phyloP scores from a whole-genome alignment of 2,329 filamentous ascomycete genomes.

The Fusarium sacchari region DNA sequence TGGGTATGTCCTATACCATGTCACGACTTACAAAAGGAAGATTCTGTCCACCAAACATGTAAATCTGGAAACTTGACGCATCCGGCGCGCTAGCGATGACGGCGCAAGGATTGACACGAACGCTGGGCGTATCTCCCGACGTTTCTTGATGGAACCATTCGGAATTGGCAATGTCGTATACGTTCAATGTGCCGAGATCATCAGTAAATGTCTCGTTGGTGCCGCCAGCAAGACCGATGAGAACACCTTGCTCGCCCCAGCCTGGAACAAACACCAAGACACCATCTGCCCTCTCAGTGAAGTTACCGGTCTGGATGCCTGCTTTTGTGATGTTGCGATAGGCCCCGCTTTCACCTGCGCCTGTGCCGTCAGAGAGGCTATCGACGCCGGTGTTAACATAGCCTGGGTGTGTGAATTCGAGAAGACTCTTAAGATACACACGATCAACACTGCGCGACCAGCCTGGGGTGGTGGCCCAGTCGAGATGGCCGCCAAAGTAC shows the following conservation, averaged over 20 bases:
- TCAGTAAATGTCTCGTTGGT: conserved; percentile 74
- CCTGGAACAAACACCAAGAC: conserved; percentile 78
- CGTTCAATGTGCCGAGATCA: conserved; percentile 66
- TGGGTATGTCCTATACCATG: not conserved
- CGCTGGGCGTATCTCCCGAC: conserved; percentile 60
- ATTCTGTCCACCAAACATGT: conserved; percentile 82
- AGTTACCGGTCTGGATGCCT: conserved; percentile 72
- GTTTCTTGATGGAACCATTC: conserved; percentile 70
- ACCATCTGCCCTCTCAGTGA: conserved; percentile 79
- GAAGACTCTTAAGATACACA: conserved; percentile 76
- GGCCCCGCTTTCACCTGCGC: conserved; percentile 68
- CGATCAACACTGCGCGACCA: conserved; percentile 74
- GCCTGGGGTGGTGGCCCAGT: conserved; percentile 65
- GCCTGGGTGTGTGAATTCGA: conserved; percentile 81
- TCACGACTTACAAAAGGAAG: conserved; percentile 64
- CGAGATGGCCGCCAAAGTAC: conserved; percentile 83
- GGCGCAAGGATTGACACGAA: conserved; percentile 68
- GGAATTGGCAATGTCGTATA: conserved; percentile 71
- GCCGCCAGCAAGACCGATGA: conserved; percentile 78
- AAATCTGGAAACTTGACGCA: conserved; percentile 79
- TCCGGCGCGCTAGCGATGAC: conserved; percentile 72
- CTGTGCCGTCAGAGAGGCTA: conserved; percentile 61
- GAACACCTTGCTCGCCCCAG: conserved; percentile 75
- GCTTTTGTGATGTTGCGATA: conserved; percentile 81
- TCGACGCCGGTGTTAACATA: conserved; percentile 71